Evolutionary conservation across 192 early-diverging fungal species (phyloP), one percentile per base, ranked within the genome.

Genomic region (Mortierella alpina): DNA sequence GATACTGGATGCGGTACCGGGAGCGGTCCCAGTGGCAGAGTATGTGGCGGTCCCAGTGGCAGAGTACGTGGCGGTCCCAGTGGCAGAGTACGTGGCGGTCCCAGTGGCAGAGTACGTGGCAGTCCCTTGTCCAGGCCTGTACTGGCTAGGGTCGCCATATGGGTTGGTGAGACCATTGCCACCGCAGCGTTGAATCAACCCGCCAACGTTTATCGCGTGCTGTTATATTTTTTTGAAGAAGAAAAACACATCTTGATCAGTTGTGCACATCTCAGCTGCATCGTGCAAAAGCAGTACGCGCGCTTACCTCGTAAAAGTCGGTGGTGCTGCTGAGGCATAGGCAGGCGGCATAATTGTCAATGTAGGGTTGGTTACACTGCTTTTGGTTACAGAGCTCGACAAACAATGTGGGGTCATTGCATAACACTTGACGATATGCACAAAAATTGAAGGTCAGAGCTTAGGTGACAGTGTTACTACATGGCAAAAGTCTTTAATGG

Each of bases 291-390:
- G 11, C 8, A 13, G 6, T 5, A 46, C 39, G n/a, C 15, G 22
- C 51, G 9, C 46, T 53, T 52, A 70, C 68, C 68, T 22, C 49
- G 40, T 65, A 70, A 50, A 70, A 70, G n/a, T 66, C 47, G 62
- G 49, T 42, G 14, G 54, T 47, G 57, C 23, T 70, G 45, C 49
- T 48, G n/a, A 49, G 67, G 41, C 75, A 78, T 39, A 66, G 75
- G 20, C 75, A 70, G 7, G 68, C 58, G 18, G 75, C 52, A 61
- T 70, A 78, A 50, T 70, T 40, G 57, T 70, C 62, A 20, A 78
- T 61, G 50, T 78, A 70, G 20, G 63, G 31, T 31, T 70, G 75
- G 42, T 62, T 54, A 59, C 75, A 66, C 63, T 77, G 67, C 63
- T 70, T 77, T 7, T 42, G 61, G 20, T 70, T 77, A 23, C 75